Evolutionary conservation across 192 early-diverging fungal species (phyloP), one percentile per base, ranked within the genome.

Genomic region (Umbelopsis vinacea): DNA sequence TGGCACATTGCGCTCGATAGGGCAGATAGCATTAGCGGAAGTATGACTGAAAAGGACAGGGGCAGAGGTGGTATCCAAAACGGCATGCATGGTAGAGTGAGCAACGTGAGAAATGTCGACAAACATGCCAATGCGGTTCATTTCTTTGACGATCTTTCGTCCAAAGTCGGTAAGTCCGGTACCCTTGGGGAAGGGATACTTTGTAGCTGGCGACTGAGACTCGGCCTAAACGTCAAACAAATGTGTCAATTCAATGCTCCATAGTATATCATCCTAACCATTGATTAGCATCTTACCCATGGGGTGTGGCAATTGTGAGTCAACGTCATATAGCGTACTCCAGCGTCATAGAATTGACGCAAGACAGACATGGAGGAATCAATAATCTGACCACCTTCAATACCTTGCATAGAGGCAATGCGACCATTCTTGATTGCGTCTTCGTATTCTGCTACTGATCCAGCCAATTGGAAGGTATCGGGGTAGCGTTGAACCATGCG

Each of bases 101-200:
- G 87, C 79, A n/a, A 91, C 89, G 70, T 91, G 89, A 57, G 76
- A 83, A 45, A 91, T 71, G 68, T 91, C 90, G 15, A 91, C 89
- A 80, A 90, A 76, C 90, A 91, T 89, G 17, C 90, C 90, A 29
- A 91, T 53, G 2, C 89, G 72, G 78, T 92, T 92, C 90, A 91
- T 90, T 71, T 92, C 90, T 14, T 52, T 43, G 29, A 90, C 73
- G n/a, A 91, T 78, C 26, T 70, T 63, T 21, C 77, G 67, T 2
- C 90, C 90, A 71, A 86, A 89, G 4, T 46, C 48, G 1, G 88
- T 85, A 23, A 92, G 76, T 0, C 90, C 89, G 55, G 82, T 33
- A 79, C 66, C 67, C 71, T 81, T 50, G 40, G 71, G 71, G 47
- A 68, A 75, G 4, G 76, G 68, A 60, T 83, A 84, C 12, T 83